Conservation (phyloP, 495 filamentous ascomycete genomes). For the Aspergillus nanangensis region DNA sequence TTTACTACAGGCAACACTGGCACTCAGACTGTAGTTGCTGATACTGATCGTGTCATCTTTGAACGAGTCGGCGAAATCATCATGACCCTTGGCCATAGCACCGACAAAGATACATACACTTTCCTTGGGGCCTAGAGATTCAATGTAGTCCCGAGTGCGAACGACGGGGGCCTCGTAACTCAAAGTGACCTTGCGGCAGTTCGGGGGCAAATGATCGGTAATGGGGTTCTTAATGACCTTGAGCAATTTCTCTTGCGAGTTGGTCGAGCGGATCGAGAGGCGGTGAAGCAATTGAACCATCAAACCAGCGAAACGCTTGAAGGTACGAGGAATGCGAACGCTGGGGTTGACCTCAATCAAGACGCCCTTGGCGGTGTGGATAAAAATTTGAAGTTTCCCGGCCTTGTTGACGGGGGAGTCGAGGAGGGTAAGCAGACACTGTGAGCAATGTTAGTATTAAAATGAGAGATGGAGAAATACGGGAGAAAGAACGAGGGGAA, state of each 20-base stretch:
- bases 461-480: neutral
- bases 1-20: conserved; percentile 97
- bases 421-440: conserved; percentile 96
- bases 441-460: conserved; percentile 8
- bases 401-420: conserved; percentile 99
- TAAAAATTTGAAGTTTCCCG: conserved; percentile 95
- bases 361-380: conserved; percentile 93
- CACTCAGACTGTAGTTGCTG: conserved; percentile 94
- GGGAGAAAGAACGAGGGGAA: conserved; percentile 1
- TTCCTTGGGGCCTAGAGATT: conserved; percentile 70
- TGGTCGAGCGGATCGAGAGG: conserved; percentile 89
- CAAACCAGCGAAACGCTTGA: conserved; percentile 96
- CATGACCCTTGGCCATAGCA: conserved; percentile 94
- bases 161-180: conserved; percentile 88
- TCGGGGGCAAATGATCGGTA: conserved; percentile 90
- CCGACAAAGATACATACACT: conserved; percentile 97
- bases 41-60: conserved; percentile 98
- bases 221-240: conserved; percentile 98
- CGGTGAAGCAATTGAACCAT: conserved; percentile 99
- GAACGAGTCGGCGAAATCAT: conserved; percentile 90
- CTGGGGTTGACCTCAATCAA: conserved; percentile 96
- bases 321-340: conserved; percentile 93
- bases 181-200: conserved; percentile 95
- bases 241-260: conserved; percentile 93
- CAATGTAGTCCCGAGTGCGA: conserved; percentile 82